Evolutionary conservation across 2,329 filamentous ascomycete genomes (phyloP).

Genomic region (Epichloe glyceriae): DNA sequence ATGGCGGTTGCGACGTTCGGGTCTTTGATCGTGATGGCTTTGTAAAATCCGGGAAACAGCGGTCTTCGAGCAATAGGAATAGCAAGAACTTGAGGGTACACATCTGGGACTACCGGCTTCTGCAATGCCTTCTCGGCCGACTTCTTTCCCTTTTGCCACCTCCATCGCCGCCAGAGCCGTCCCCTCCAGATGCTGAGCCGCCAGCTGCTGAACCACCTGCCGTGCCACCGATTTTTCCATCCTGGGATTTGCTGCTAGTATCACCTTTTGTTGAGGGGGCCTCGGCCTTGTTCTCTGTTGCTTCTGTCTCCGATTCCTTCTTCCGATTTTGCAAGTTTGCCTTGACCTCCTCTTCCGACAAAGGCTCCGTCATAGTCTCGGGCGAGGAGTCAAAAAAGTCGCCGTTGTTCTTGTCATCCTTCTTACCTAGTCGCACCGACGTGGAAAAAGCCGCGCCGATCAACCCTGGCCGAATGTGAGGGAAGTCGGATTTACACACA

Average conservation of each 20-base stretch:
- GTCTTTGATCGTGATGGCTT: conserved; percentile 92
- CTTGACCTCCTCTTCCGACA: conserved; percentile 40
- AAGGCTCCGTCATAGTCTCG: conserved; percentile 28
- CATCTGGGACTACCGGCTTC: conserved; percentile 82
- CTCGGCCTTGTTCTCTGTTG: conserved; percentile 32
- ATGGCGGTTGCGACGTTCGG: conserved; percentile 85
- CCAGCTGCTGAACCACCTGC: conserved; percentile 42
- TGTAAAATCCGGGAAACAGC: conserved; percentile 95
- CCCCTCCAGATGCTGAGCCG: conserved; percentile 32
- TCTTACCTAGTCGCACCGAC: conserved; percentile 19
- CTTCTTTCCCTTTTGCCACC: conserved; percentile 57
- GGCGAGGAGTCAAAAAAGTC: conserved; percentile 38
- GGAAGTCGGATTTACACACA: conserved; percentile 20
- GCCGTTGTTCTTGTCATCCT: conserved; percentile 27
- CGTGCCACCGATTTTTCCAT: conserved; percentile 34
- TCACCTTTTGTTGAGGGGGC: conserved; percentile 33
- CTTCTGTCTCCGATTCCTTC: conserved; percentile 30
- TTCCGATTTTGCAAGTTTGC: conserved; percentile 36
- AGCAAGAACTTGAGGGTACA: conserved; percentile 95
- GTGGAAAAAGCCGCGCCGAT: conserved; percentile 24
- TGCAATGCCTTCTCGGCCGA: conserved; percentile 62
- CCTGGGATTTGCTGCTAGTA: conserved; percentile 24
- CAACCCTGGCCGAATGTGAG: conserved; percentile 15
- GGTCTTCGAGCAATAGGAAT: conserved; percentile 91
- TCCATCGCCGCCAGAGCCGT: conserved; percentile 45